Percentiles rank a stretch among this genome's conserved stretches.
Conservation (phyloP, 2,329 filamentous ascomycete genomes). For the Aspergillus sp. region DNA sequence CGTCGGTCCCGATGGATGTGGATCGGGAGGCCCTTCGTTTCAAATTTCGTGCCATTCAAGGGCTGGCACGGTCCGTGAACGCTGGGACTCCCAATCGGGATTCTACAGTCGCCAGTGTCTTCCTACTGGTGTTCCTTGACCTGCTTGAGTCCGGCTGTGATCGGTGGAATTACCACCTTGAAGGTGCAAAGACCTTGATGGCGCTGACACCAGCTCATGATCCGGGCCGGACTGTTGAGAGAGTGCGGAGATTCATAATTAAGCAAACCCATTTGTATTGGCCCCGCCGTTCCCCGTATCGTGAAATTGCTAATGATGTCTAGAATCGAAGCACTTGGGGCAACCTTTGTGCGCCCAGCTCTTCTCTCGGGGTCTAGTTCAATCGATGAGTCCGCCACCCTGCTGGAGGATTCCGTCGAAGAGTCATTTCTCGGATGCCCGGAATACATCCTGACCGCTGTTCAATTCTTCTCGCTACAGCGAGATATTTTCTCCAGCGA, state of each 20-base stretch:
- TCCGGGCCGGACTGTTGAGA: conserved; percentile 27
- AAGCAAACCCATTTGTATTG: conserved; percentile 31
- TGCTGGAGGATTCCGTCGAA: conserved; percentile 29
- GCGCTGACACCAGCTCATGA: conserved; percentile 17
- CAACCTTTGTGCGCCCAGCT: conserved; percentile 32
- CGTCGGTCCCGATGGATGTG: conserved; percentile 8
- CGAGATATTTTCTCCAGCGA: conserved; percentile 23
- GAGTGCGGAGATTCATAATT: conserved; percentile 30
- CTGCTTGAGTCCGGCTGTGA: conserved; percentile 34
- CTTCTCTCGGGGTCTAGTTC: conserved; percentile 25
- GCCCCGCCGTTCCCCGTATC: neutral
- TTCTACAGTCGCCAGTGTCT: conserved; percentile 34
- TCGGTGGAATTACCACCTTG: conserved; percentile 34
- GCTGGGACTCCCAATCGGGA: conserved; percentile 19
- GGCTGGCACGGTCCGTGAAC: conserved; percentile 23
- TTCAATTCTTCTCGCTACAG: conserved; percentile 28
- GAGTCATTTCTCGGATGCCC: conserved; percentile 39
- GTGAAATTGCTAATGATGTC: neutral
- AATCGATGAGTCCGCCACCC: conserved; percentile 13
- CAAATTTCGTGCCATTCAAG: conserved; percentile 36
- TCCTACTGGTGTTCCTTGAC: conserved; percentile 34
- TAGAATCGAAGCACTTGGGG: conserved; percentile 36
- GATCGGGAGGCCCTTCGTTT: conserved; percentile 32
- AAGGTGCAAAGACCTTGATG: conserved; percentile 32
- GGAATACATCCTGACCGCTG: conserved; percentile 30